Evolutionary conservation across 768 basidiomycete species (phyloP).

Genomic region (Saitozyma sp.): DNA sequence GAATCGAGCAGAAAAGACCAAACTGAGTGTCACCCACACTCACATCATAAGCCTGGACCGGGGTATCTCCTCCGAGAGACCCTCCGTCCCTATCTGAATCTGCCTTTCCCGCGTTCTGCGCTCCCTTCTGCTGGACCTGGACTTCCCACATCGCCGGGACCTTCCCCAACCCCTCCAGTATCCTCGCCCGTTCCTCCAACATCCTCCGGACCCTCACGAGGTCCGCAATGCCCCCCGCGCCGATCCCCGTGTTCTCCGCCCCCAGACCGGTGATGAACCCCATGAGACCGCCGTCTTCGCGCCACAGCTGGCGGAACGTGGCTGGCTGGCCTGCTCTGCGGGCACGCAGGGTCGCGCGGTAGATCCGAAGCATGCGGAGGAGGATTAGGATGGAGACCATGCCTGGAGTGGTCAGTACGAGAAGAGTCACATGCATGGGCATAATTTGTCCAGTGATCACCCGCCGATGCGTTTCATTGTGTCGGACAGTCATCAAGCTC

Average conservation of each 20-base stretch:
- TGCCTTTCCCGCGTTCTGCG: neutral
- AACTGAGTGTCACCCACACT: constrained; percentile 1
- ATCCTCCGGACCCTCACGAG: neutral
- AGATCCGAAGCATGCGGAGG: neutral
- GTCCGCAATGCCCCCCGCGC: constrained; percentile 5
- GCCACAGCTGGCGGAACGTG: constrained; percentile 6
- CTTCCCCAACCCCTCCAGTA: neutral
- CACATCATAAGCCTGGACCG: constrained; percentile 1
- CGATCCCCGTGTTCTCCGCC: neutral
- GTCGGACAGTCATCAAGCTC: neutral
- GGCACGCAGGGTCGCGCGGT: neutral
- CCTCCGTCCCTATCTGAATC: neutral
- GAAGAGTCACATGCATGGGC: too few species aligned
- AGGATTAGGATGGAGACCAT: neutral
- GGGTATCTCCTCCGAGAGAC: too few species aligned
- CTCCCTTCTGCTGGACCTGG: constrained; percentile 4
- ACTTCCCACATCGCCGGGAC: constrained; percentile 12
- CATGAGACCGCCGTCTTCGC: constrained; percentile 9
- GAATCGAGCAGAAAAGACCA: neutral
- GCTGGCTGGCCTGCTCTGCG: neutral
- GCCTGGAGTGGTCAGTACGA: neutral
- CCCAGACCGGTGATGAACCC: constrained; percentile 1
- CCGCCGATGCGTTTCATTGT: neutral
- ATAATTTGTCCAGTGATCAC: neutral
- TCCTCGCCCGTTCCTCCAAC: neutral